Evolutionary conservation across 2,329 filamentous ascomycete genomes (phyloP), one percentile per base, ranked within the genome.

Genomic region (Nemania bipapillata): DNA sequence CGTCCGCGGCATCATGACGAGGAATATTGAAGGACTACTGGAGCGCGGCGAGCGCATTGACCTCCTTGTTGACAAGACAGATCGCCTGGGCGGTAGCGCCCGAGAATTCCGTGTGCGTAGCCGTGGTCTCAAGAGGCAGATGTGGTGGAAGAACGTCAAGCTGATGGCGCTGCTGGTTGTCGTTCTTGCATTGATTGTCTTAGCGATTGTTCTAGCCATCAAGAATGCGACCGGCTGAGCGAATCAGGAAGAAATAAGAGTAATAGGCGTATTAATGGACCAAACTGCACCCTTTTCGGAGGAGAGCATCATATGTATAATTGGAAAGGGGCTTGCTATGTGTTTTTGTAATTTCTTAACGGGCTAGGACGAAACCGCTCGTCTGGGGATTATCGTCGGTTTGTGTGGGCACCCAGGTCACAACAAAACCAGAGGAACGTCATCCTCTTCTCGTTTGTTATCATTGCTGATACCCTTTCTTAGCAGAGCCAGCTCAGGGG

Each of bases 101-200:
- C 86, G 91, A 75, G 96, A 99, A 79, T 99, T 99, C 79, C 86
- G 96, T 60, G 90, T 98, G 20, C 86, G 95, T 74, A 96, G 92
- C 79, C 85, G 94, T 28, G 94, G 93, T 0, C 81, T 99, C 75
- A 92, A 96, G 83, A 87, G 96, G 78, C 88, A 91, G 81, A 98
- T 99, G 96, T 99, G 96, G 96, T 98, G 95, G 95, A 98, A 98
- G 90, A 98, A 99, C 80, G 87, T 97, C 53, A 96, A 96, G 84
- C 82, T 99, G 74, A 97, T 98, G 94, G 90, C 88, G 6, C 80
- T 99, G 74, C 78, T 94, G 70, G 85, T 81, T 3, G 77, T 97
- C 52, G 93, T 94, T 1, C 81, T 96, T 28, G 78, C 84, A 52
- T 77, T 89, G 70, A 87, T 89, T 73, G 74, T 89, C 53, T 74